Evolutionary conservation across 768 basidiomycete genomes (phyloP), one percentile per base, ranked within the genome.

Genomic region (Termitomyces sp.): DNA sequence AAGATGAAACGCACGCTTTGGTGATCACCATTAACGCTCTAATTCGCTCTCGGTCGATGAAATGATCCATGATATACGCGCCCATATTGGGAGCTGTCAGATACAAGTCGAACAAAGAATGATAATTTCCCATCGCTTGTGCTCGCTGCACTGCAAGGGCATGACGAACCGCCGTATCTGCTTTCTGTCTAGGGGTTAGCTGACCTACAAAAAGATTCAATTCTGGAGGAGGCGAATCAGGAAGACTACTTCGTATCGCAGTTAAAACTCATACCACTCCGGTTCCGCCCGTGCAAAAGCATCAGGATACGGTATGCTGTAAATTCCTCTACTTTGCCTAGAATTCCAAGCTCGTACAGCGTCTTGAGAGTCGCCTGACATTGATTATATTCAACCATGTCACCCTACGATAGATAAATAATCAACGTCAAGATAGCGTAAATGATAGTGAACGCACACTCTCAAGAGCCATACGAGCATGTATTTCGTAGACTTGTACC

Each of bases 341-440:
- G 84, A 49, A 99, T 86, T 39, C 94, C 94, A 53, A 95, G 84
- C 60, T 96, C 94, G 70, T 99, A 98, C 23, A 99, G 82, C 48
- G 83, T 81, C 65, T 88, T 89, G 41, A 98, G 75, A 60, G 91
- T 89, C 29, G 89, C 89, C 70, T 98, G 94, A 72, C 97, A 99
- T 70, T 95, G 91, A 70, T 97, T 98, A 68, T 96, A 98, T 81
- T 99, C 97, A 60, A 97, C 94, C 80, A 99, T 90, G 70, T 99
- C 97, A 65, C 80, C 84, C 96, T 99, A 71, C 13, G 54, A 39
- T 38, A 41, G 54, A 39, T 38, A 41, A 6, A 15, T 38, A 29
- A 38, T 48, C 29, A 53, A 54, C 52, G 49, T 53, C 50, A 49
- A 50, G 35, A 53, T 32, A 22, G 16, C 7, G 23, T 47, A n/a